These are phyloP conservation scores for Cercospora berteroae DNA, from an alignment of 2,329 filamentous ascomycete genomes.

Conservation along the genomic window DNA sequence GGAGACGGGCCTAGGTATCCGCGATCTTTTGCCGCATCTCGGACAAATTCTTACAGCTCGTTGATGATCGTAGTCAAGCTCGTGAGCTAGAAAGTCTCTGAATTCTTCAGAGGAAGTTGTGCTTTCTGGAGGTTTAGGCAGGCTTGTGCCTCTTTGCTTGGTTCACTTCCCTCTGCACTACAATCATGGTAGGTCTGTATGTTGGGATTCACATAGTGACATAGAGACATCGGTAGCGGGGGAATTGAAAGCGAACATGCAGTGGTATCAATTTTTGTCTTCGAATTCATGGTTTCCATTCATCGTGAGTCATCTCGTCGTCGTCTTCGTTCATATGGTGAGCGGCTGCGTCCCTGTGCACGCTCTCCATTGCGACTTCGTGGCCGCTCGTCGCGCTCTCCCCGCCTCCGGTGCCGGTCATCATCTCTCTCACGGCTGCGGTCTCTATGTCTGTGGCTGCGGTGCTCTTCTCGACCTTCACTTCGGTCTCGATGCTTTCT, in stretches of 20 bases:
- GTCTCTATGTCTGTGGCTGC: slow-evolving; percentile 18
- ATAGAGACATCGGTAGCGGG: not conserved
- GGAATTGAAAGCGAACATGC: not conserved
- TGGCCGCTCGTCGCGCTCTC: slow-evolving; percentile 18
- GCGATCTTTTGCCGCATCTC: not conserved
- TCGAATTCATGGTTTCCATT: not conserved
- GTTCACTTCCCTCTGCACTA: too few species aligned
- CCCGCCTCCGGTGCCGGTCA: slow-evolving; percentile 12
- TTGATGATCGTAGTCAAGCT: not conserved
- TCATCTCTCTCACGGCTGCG: slow-evolving; percentile 23
- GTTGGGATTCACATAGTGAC: too few species aligned
- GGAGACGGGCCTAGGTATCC: too few species aligned
- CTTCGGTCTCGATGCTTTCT: not conserved
- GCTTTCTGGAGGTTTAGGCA: too few species aligned
- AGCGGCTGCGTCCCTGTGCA: slow-evolving; percentile 24
- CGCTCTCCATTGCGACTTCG: slow-evolving; percentile 17
- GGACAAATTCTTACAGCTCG: not conserved
- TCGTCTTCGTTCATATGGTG: slow-evolving; percentile 22
- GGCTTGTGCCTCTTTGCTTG: too few species aligned
- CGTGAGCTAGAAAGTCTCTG: not conserved
- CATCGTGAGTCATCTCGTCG: slow-evolving; percentile 21
- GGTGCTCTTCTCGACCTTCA: slow-evolving; percentile 12
- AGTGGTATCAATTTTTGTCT: not conserved
- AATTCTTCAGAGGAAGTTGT: not conserved
- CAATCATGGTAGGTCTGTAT: not conserved